Evolutionary conservation across 495 filamentous ascomycete genomes (phyloP).

Genomic region (Trichoderma asperelloides): DNA sequence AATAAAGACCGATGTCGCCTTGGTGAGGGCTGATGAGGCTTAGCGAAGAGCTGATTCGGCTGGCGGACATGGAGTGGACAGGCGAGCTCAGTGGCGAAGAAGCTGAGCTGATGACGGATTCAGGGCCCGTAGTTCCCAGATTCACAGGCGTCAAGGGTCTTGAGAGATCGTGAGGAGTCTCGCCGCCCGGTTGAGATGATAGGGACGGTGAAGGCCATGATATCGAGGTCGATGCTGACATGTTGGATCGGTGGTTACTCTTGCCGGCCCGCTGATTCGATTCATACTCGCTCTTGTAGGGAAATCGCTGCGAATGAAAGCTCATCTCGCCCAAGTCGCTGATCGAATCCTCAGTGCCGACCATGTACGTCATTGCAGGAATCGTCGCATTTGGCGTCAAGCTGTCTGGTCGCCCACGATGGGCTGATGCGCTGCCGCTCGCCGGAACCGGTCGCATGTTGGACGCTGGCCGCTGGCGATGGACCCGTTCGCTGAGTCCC

Average conservation of each 20-base stretch:
- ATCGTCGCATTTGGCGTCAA: constrained; percentile 4
- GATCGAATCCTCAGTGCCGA: background rate
- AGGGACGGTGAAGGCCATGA: constrained; percentile 5
- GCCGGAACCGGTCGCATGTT: background rate
- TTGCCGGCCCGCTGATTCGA: background rate
- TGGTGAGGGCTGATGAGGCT: constrained; percentile 16
- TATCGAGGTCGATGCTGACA: background rate
- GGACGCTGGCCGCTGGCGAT: background rate
- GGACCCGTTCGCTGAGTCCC: background rate
- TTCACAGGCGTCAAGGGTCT: constrained; percentile 49
- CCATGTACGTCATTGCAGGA: background rate
- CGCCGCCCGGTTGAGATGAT: background rate
- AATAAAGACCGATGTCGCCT: constrained; percentile 34
- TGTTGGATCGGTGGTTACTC: background rate
- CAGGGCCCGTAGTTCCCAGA: constrained; percentile 38
- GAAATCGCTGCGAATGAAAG: background rate
- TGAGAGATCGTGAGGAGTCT: constrained; percentile 22
- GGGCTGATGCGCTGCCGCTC: background rate
- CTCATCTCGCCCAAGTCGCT: background rate
- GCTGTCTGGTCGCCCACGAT: background rate
- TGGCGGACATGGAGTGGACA: constrained; percentile 13
- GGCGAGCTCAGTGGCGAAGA: constrained; percentile 50
- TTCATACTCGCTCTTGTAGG: background rate
- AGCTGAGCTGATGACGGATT: constrained; percentile 36
- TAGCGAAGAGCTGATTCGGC: background rate